Base-by-base conservation (phyloP, 257 asterid genomes). In the Salvia splendens region DNA sequence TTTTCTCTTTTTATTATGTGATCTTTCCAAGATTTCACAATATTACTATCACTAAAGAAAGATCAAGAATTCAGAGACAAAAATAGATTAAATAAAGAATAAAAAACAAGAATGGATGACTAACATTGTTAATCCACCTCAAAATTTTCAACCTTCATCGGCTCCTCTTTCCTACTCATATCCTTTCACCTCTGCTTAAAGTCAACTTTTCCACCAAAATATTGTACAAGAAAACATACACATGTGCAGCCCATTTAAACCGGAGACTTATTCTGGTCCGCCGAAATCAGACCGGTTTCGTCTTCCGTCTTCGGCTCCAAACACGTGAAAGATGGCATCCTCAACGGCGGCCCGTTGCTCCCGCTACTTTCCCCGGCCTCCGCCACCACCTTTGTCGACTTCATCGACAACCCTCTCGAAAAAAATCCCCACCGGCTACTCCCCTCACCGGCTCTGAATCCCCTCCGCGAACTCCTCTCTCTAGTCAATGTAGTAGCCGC, bases 261-360 rank as follows among this genome's bases (percentile, higher is more conserved):
- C 77, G 92, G 83, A 4, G 79, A 59, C 14, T 70, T 78, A 10
- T 16, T 75, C 58, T 76, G 68, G 57, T 79, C 78, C 1, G 72
- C 73, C 0, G 73, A 60, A 0, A 80, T 61, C 3, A 79, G 68
- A 5, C 78, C 72, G 71, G 80, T 49, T 65, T 91, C 93, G n/a
- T 81, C 91, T 0, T n/a, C 73, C 2, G 80, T 73, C 61, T 79
- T 88, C 3, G 97, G 86, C 58, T 87, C 95, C 77, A 87, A 71
- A 59, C 89, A 81, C 75, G 78, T 88, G 77, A 91, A 84, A 3
- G 97, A 91, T 3, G 89, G 82, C 82, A 86, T 46, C 57, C 77
- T 86, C 0, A 78, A 78, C 36, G 86, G 77, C 0, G 63, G 53
- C 64, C 60, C 78, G 45, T 65, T 50, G 3, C 75, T 50, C 28